These are phyloP conservation scores for Linum tenue DNA, from an alignment of 345 rosid genomes.

Conservation along the genomic window DNA sequence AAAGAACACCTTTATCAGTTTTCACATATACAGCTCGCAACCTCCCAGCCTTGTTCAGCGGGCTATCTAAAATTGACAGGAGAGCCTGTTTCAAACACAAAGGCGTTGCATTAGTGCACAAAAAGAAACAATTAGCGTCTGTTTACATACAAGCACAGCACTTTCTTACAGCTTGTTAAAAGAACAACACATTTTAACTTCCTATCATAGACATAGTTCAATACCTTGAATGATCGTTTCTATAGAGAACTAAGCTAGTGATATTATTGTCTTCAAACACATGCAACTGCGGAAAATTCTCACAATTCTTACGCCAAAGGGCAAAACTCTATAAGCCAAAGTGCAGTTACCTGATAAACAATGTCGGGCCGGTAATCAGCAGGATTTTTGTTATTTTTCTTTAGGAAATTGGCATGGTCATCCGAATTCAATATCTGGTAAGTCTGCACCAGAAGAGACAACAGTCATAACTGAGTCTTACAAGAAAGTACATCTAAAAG, in stretches of 20 bases:
- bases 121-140: not conserved
- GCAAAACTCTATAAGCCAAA: not conserved
- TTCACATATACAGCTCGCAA: slow-evolving; percentile 64
- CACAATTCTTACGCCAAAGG: no score
- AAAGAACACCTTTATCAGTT: slow-evolving; percentile 80
- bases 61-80: slow-evolving; percentile 69
- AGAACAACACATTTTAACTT: not conserved
- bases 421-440: slow-evolving; percentile 83
- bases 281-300: not conserved
- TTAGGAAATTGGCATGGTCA: slow-evolving; percentile 74
- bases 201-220: not conserved
- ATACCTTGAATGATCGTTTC: not conserved
- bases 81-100: slow-evolving; percentile 47
- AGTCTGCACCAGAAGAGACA: slow-evolving; percentile 32
- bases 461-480: not conserved
- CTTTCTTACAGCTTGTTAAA: no score
- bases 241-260: not conserved
- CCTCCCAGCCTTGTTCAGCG: slow-evolving; percentile 79
- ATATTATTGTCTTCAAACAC: not conserved
- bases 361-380: slow-evolving; percentile 85
- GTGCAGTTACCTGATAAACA: slow-evolving; percentile 51
- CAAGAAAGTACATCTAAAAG: no score
- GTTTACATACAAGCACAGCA: not conserved
- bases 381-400: slow-evolving; percentile 59
- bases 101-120: not conserved